These are phyloP conservation scores for Neckera pumila DNA, from an alignment of 225 moss, liverwort and hornwort species.

Conservation along the genomic window DNA sequence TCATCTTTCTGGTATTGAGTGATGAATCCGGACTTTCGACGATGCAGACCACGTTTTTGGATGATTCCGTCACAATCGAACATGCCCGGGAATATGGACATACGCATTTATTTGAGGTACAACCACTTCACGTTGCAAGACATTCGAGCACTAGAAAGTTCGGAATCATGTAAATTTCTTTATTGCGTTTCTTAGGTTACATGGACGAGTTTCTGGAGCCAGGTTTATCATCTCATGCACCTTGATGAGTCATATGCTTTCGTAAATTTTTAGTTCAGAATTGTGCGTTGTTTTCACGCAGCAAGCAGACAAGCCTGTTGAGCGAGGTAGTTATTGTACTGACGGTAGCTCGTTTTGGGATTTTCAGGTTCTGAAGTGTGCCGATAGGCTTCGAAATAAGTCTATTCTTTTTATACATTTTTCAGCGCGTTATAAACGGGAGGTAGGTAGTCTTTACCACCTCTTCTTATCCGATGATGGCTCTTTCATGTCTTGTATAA, in stretches of 20 bases:
- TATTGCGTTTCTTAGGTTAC: neutral
- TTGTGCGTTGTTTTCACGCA: neutral
- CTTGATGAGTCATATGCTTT: neutral
- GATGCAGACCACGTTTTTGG: conserved; percentile 76
- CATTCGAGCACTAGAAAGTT: neutral
- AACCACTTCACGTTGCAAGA: neutral
- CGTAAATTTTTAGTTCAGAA: neutral
- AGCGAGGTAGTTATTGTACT: neutral
- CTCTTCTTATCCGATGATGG: neutral
- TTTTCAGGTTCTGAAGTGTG: conserved; percentile 51
- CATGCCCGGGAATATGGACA: conserved; percentile 83
- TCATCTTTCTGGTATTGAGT: neutral
- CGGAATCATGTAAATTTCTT: neutral
- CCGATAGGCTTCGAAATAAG: conserved; percentile 52
- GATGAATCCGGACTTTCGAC: neutral
- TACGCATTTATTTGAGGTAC: conserved; percentile 80
- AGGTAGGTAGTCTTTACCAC: conserved; percentile 26
- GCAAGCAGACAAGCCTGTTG: neutral
- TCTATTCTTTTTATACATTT: conserved; percentile 87
- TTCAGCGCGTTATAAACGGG: conserved; percentile 68
- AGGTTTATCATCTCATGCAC: neutral
- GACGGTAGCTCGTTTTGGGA: neutral
- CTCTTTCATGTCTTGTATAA: neutral
- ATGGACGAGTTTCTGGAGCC: neutral
- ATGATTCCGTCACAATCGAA: conserved; percentile 54